Conservation (phyloP, 2,329 filamentous ascomycete species). For the Geosmithia morbida region DNA sequence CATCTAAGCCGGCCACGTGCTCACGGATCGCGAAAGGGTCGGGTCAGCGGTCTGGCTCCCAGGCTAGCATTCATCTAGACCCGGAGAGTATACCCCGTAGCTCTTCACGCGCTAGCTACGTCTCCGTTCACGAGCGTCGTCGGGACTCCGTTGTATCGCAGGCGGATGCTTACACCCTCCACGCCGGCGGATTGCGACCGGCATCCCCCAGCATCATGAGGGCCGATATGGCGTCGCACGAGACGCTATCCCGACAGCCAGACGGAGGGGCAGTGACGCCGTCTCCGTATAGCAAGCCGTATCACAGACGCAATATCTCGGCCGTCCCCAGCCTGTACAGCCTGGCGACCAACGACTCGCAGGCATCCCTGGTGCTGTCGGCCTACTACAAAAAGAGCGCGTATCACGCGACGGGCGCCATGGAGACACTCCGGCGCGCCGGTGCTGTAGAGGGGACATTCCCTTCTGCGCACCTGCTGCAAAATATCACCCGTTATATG, state of each 20-base stretch:
- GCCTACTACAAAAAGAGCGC: constrained; percentile 32
- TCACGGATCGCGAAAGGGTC: background rate
- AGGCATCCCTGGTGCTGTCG: constrained; percentile 36
- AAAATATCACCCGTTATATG: constrained; percentile 51
- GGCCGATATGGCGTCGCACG: constrained; percentile 10
- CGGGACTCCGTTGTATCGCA: constrained; percentile 41
- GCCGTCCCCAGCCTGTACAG: constrained; percentile 45
- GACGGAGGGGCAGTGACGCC: background rate
- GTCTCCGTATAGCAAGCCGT: constrained; percentile 3
- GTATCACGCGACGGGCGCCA: constrained; percentile 30
- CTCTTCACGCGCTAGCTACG: constrained; percentile 31
- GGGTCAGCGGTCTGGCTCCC: constrained; percentile 1
- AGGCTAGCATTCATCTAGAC: constrained; percentile 5
- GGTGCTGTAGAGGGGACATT: constrained; percentile 45
- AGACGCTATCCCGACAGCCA: constrained; percentile 3
- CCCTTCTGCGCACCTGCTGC: constrained; percentile 41
- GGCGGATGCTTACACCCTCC: constrained; percentile 39
- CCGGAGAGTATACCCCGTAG: constrained; percentile 18
- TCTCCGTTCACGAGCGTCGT: constrained; percentile 34
- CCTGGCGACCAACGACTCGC: constrained; percentile 38
- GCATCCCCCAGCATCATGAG: constrained; percentile 24
- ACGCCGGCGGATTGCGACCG: constrained; percentile 27
- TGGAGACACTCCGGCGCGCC: constrained; percentile 32
- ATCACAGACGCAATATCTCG: constrained; percentile 11
- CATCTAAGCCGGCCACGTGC: background rate